Percentiles rank a stretch among this genome's conserved stretches.
Conservation (phyloP, 345 rosid genomes). For the Hibiscus syriacus region DNA sequence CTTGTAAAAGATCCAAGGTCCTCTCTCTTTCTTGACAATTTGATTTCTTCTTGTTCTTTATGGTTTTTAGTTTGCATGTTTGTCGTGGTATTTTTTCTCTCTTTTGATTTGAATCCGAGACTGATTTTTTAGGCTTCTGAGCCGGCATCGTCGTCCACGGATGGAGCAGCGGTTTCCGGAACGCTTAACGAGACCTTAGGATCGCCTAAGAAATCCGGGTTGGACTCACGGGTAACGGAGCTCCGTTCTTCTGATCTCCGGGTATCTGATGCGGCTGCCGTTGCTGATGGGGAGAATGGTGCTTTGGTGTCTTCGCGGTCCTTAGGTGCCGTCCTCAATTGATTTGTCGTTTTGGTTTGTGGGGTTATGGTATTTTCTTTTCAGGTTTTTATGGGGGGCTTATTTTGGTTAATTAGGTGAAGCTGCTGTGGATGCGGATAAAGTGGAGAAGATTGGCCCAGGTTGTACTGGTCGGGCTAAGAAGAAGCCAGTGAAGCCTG, state of each 20-base stretch:
- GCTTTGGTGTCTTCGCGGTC: slow-evolving; percentile 40
- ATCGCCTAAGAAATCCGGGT: slow-evolving; percentile 45
- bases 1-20: slow-evolving; percentile 77
- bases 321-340: slow-evolving; percentile 32
- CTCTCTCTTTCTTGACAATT: neutral
- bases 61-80: neutral
- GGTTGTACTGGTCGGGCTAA: no score
- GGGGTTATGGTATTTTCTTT: neutral
- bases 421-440: slow-evolving; percentile 29
- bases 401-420: slow-evolving; percentile 34
- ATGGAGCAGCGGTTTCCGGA: slow-evolving; percentile 24
- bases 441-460: no score
- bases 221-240: slow-evolving; percentile 47
- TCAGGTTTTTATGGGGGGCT: neutral
- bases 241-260: slow-evolving; percentile 64
- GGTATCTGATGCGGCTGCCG: slow-evolving; percentile 33
- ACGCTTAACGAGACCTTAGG: slow-evolving; percentile 12
- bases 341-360: slow-evolving; percentile 27
- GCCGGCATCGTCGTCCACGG: slow-evolving; percentile 51
- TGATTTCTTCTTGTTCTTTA: neutral
- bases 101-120: slow-evolving; percentile 14
- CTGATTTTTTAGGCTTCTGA: slow-evolving; percentile 34
- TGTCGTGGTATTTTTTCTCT: neutral
- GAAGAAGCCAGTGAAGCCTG: slow-evolving; percentile 27
- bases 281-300: slow-evolving; percentile 37